Evolutionary conservation across 2,329 filamentous ascomycete genomes (phyloP), one percentile per base, ranked within the genome.

Genomic region (Cercospora sp.): DNA sequence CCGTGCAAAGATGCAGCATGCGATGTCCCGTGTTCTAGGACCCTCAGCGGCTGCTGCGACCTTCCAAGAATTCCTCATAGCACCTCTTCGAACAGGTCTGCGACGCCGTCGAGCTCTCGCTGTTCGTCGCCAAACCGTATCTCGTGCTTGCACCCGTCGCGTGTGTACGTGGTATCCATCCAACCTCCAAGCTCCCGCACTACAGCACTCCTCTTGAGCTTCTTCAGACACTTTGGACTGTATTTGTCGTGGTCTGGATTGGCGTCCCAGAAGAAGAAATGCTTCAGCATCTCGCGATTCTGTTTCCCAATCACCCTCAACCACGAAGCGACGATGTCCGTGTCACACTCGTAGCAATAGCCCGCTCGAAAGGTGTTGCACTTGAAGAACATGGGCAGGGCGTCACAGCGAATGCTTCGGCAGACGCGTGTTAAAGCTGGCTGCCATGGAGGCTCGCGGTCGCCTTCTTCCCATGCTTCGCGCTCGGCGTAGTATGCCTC

Each of bases 381-480:
- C 42, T 67, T 64, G 70, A 71, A 75, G 63, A 72, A 74, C 31
- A 74, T 74, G 12, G 72, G 69, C 26, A 74, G 39, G 2, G 72
- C 70, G n/a, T 71, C 66, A 16, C 55, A 64, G 26, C 73, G 72
- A 53, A 74, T 67, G 26, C 45, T 36, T 20, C 67, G 66, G 55
- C 70, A 72, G 3, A 70, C 68, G 12, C 67, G 64, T 6, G 70
- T 72, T n/a, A 74, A 42, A 12, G 59, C 63, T 16, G 73, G 73
- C 55, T 75, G 69, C 61, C 45, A 62, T 8, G 73, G 72, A 7
- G 69, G 69, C 5, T 66, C 53, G 20, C 65, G 64, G 5, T 28
- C 53, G 61, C 72, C 71, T 18, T 48, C 45, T 10, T 68, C 65
- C 71, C 72, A 75, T 23, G 53, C 59, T 8, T 69, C 65, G 53